phyloP scores from a whole-genome alignment of 768 basidiomycete species.

The Suillus paluster region DNA sequence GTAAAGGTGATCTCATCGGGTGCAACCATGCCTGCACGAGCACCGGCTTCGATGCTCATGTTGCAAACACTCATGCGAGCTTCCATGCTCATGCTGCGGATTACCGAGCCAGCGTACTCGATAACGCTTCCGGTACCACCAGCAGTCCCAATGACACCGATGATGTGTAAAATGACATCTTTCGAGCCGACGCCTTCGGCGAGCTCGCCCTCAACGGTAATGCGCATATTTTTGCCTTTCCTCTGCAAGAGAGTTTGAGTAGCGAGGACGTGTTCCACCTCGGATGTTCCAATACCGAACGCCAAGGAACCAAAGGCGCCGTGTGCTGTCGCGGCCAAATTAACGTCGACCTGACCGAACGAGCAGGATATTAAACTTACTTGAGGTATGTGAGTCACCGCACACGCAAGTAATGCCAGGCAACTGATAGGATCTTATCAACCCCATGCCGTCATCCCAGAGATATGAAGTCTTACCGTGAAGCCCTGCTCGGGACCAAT shows the following conservation, averaged over 20 bases:
- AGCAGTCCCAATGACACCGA: constrained; percentile 89
- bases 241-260: constrained; percentile 88
- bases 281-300: constrained; percentile 92
- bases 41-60: constrained; percentile 95
- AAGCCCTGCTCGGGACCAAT: constrained; percentile 96
- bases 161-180: constrained; percentile 90
- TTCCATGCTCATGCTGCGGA: constrained; percentile 87
- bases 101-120: constrained; percentile 87
- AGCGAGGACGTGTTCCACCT: constrained; percentile 93
- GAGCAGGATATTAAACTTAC: constrained; percentile 45
- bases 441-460: not conserved
- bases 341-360: not conserved
- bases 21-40: constrained; percentile 91
- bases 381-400: constrained; percentile 93
- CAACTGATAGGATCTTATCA: constrained; percentile 45
- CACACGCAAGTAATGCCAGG: constrained; percentile 86
- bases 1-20: constrained; percentile 87
- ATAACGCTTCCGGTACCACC: constrained; percentile 90
- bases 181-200: constrained; percentile 85
- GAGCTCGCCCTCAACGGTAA: constrained; percentile 83
- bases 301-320: constrained; percentile 93
- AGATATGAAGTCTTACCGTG: constrained; percentile 51
- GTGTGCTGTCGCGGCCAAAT: constrained; percentile 56
- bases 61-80: constrained; percentile 91
- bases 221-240: constrained; percentile 92